Conservation (phyloP, 768 basidiomycete species). For the Mycena rosella region DNA sequence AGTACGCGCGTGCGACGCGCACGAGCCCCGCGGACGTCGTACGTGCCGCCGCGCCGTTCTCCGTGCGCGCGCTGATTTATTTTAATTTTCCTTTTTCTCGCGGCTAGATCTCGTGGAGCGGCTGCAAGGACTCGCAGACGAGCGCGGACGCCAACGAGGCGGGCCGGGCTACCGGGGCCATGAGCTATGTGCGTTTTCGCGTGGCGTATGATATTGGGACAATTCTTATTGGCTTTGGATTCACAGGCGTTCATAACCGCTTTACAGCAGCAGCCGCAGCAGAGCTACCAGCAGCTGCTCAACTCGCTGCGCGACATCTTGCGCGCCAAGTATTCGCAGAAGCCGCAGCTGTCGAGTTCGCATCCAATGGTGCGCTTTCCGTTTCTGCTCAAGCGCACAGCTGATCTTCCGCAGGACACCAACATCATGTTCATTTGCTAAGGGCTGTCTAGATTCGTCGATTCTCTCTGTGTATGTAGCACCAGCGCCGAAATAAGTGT, state of each 20-base stretch:
- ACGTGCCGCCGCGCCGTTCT: constrained; percentile 48
- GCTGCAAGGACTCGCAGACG: constrained; percentile 86
- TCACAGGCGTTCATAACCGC: constrained; percentile 68
- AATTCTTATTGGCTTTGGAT: background rate
- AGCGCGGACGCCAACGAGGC: constrained; percentile 81
- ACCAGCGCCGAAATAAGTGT: background rate
- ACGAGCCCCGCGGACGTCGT: constrained; percentile 91
- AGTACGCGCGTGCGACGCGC: constrained; percentile 70
- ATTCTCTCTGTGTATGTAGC: background rate
- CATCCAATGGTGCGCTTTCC: constrained; percentile 57
- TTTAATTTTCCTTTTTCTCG: background rate
- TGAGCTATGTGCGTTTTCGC: constrained; percentile 73
- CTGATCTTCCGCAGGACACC: constrained; percentile 42
- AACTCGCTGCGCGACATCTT: constrained; percentile 57
- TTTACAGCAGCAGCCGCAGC: constrained; percentile 62
- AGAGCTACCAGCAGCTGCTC: constrained; percentile 67
- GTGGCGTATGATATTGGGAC: too few species aligned
- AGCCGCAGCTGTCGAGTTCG: constrained; percentile 61
- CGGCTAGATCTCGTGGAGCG: constrained; percentile 84
- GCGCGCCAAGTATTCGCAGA: constrained; percentile 64
- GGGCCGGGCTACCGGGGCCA: constrained; percentile 79
- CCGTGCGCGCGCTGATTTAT: constrained; percentile 2
- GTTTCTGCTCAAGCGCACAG: background rate
- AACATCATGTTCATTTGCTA: constrained; percentile 48
- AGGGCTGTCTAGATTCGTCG: background rate